Evolutionary conservation across 495 filamentous ascomycete genomes (phyloP), one percentile per base, ranked within the genome.

Genomic region (Astrocystis sublimbata): DNA sequence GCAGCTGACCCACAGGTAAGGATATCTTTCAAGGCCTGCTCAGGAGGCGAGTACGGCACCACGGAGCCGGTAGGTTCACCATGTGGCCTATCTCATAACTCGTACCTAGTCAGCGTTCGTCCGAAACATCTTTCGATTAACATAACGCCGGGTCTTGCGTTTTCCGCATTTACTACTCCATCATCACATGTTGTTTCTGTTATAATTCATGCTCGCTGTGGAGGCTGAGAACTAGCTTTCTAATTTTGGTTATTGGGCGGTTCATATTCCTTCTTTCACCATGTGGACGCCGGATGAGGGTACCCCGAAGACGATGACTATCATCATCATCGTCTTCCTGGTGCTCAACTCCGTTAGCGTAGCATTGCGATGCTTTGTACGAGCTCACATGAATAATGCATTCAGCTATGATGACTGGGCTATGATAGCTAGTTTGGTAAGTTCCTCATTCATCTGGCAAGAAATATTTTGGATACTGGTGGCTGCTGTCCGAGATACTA

Each of bases 321-420:
- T 58, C 42, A 26, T 58, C 41, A 19, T 58, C 2, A 47, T 47
- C 12, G 7, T 58, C 33, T 58, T 58, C 9, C 9, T 58, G 13
- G 9, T 47, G 13, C 42, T 58, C 28, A 58, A 58, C 6, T 47
- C 35, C 30, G 28, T 47, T 21, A 42, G 56, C 3, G 56, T 58
- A 7, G 56, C 41, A 2, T 12, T 58, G 49, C 56, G 56, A 47
- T 46, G 41, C 21, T 58, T 58, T 10, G 41, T 47, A 19, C 41
- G 56, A 46, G 15, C 49, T 8, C 13, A 5, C 19, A 13, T 58
- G 41, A 58, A 58, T 31, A 36, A 58, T 6, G 46, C 56, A 24
- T 58, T 58, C 42, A 58, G 54, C 17, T 58, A 58, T 24, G 54
- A 58, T 28, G 56, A 58, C 28, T 58, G 56, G 56, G 56, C 56